These are phyloP conservation scores for Penicillium subrubescens DNA, from an alignment of 495 filamentous ascomycete species.

Conservation along the genomic window DNA sequence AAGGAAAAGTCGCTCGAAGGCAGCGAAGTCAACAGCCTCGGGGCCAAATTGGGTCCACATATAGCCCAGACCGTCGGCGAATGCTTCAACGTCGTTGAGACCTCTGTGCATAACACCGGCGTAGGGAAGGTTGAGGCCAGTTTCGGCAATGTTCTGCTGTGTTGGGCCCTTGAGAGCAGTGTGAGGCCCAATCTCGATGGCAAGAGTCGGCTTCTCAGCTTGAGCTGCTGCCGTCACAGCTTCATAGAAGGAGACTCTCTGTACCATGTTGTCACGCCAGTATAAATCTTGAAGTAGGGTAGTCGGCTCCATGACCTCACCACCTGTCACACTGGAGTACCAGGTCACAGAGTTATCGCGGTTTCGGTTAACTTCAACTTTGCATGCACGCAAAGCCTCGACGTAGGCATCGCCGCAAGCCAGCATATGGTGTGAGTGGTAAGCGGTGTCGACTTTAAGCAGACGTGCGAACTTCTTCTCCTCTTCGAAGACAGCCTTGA, in stretches of 20 bases:
- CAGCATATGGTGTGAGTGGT: slow-evolving; percentile 37
- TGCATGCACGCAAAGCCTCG: slow-evolving; percentile 20
- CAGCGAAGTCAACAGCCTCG: not conserved
- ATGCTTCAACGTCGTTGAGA: slow-evolving; percentile 34
- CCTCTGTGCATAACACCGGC: slow-evolving; percentile 35
- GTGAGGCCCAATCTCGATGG: slow-evolving; percentile 54
- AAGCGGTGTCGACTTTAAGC: slow-evolving; percentile 45
- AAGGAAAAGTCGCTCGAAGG: too few species aligned
- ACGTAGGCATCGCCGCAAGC: slow-evolving; percentile 43
- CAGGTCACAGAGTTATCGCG: not conserved
- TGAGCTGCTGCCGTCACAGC: slow-evolving; percentile 1
- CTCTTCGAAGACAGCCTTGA: slow-evolving; percentile 14
- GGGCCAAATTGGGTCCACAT: slow-evolving; percentile 40
- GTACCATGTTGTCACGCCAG: slow-evolving; percentile 17
- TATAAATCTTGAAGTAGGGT: not conserved
- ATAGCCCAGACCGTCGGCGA: slow-evolving; percentile 49
- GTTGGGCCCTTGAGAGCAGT: slow-evolving; percentile 45
- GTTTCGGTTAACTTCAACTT: not conserved
- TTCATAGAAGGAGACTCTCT: slow-evolving; percentile 2
- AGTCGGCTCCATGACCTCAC: not conserved
- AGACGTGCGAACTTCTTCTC: slow-evolving; percentile 29
- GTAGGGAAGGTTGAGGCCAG: slow-evolving; percentile 35
- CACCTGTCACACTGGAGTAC: slow-evolving; percentile 15
- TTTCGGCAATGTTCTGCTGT: slow-evolving; percentile 24
- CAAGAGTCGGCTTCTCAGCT: slow-evolving; percentile 22